Conservation (phyloP, 208 protist species). For the Spongospora subterranea region DNA sequence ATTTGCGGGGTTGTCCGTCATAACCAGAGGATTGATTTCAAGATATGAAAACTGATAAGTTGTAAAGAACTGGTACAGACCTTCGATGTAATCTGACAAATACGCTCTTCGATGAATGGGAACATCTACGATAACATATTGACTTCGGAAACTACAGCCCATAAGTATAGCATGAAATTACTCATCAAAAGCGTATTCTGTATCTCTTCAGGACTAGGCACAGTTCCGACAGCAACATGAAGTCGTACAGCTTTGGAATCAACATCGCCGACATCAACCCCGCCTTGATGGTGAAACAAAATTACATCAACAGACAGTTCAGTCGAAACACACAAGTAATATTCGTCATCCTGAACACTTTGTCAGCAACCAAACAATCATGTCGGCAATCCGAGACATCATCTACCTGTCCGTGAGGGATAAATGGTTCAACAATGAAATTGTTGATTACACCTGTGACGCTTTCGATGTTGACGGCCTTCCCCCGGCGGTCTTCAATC, state of each 20-base stretch:
- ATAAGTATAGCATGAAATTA: conserved; percentile 34
- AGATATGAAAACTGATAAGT: conserved; percentile 82
- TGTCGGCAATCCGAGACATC: neutral
- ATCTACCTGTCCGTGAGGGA: conserved; percentile 73
- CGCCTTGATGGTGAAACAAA: conserved; percentile 80
- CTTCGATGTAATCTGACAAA: conserved; percentile 70
- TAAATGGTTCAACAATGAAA: conserved; percentile 85
- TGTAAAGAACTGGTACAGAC: conserved; percentile 73
- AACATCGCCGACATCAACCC: conserved; percentile 83
- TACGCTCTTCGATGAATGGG: conserved; percentile 48
- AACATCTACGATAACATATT: neutral
- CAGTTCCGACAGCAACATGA: conserved; percentile 59
- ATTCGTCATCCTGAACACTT: conserved; percentile 74
- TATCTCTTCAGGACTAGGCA: conserved; percentile 18
- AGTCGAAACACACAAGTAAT: conserved; percentile 80
- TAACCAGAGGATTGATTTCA: conserved; percentile 84
- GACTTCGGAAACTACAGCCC: neutral
- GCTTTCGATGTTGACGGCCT: conserved; percentile 69
- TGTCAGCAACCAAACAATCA: neutral
- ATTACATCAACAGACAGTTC: conserved; percentile 74
- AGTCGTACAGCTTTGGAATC: conserved; percentile 70
- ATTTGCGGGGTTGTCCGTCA: conserved; percentile 44
- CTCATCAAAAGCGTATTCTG: conserved; percentile 22
- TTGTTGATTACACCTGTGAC: conserved; percentile 73
- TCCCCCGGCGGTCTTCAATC: conserved; percentile 76